Conservation (phyloP, 306 rosid species). For the Ammopiptanthus mongolicus region DNA sequence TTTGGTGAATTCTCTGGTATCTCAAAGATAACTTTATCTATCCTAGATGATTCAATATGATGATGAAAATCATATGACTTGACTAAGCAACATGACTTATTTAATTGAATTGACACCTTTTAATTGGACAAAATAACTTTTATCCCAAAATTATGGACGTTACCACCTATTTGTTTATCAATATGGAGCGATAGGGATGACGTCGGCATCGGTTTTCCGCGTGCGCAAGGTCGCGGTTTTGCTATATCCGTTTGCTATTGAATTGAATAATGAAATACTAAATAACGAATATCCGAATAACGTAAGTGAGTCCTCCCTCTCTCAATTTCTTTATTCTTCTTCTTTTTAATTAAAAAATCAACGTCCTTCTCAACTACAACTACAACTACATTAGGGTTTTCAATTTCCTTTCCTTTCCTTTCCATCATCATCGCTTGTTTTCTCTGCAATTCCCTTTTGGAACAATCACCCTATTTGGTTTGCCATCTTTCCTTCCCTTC, state of each 20-base stretch:
- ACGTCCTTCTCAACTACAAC: not conserved
- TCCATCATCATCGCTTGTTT: not conserved
- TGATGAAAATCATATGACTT: no score
- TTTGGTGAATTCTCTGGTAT: no score
- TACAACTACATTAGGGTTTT: conserved; percentile 19
- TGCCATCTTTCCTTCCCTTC: not conserved
- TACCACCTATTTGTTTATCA: no score
- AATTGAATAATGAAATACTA: not conserved
- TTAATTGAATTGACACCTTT: no score
- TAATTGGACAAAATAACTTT: no score
- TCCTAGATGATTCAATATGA: no score
- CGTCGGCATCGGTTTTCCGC: conserved; percentile 27
- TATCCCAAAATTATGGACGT: no score
- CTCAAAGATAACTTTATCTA: no score
- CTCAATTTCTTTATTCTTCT: no score
- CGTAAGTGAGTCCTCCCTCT: no score
- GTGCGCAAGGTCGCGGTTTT: conserved; percentile 37
- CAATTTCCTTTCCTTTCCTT: not conserved
- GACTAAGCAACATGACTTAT: no score
- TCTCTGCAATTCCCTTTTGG: not conserved
- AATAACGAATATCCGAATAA: not conserved
- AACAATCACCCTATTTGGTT: conserved; percentile 2
- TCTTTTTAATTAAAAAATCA: no score
- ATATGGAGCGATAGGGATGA: not conserved
- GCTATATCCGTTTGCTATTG: not conserved